A percentile compares a stretch with the other conserved stretches of the same genome.
These are phyloP conservation scores for Grosmannia serpens DNA, from an alignment of 2,329 filamentous ascomycete genomes.

Conservation along the genomic window DNA sequence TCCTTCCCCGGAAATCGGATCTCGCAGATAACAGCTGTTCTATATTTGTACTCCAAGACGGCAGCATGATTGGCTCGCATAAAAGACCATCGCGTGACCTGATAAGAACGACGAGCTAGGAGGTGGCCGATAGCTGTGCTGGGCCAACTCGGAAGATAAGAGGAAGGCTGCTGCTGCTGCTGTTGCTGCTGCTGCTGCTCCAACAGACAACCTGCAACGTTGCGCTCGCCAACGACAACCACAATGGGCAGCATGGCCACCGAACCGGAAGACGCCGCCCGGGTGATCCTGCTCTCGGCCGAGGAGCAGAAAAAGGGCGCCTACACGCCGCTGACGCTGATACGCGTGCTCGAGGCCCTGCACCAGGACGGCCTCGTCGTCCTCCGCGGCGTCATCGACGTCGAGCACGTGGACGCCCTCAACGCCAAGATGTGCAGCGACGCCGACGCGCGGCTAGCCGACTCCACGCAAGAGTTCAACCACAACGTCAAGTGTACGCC, in stretches of 20 bases:
- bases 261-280: not conserved
- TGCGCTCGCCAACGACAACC: not conserved
- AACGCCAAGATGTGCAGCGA: slow-evolving; percentile 13
- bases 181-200: not conserved
- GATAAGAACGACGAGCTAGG: not conserved
- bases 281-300: not conserved
- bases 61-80: not conserved
- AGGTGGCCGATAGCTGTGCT: not conserved
- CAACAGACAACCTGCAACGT: not conserved
- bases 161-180: not conserved
- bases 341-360: slow-evolving; percentile 12
- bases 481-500: slow-evolving; percentile 14
- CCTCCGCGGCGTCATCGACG: slow-evolving; percentile 13
- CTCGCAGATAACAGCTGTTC: not conserved
- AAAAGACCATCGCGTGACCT: not conserved
- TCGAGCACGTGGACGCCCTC: slow-evolving; percentile 12
- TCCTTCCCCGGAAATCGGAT: no score
- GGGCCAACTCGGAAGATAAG: not conserved
- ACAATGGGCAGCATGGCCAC: not conserved
- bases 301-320: slow-evolving; percentile 1
- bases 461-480: slow-evolving; percentile 13
- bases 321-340: slow-evolving; percentile 3
- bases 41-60: not conserved
- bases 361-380: slow-evolving; percentile 16
- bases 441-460: slow-evolving; percentile 10